Conservation (phyloP, 1,139 yeast species). For the Saccharomycopsis hybrid region DNA sequence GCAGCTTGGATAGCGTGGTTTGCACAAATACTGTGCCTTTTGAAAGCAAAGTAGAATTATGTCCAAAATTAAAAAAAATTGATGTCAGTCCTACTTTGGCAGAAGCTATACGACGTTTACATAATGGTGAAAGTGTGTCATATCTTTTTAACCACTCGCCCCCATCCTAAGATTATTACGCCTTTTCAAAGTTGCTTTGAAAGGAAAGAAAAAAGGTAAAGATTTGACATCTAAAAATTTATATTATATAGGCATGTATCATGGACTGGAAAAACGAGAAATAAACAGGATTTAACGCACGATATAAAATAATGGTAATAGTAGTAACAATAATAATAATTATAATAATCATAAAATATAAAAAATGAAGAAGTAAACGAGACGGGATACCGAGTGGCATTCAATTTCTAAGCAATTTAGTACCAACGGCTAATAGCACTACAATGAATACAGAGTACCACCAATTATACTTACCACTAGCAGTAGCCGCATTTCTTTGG, state of each 20-base stretch:
- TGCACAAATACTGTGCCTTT: slow-evolving; percentile 59
- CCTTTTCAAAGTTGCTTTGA: no score
- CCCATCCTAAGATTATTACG: not conserved
- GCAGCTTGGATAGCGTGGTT: slow-evolving; percentile 42
- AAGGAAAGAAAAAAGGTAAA: no score
- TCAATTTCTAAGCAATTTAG: slow-evolving; percentile 2
- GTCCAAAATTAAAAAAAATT: slow-evolving; percentile 46
- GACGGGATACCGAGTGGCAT: no score
- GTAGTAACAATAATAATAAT: no score
- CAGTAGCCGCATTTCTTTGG: not conserved
- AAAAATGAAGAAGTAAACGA: no score
- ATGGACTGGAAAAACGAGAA: no score
- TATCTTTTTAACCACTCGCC: slow-evolving; percentile 39
- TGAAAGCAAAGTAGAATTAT: slow-evolving; percentile 37
- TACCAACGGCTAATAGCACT: slow-evolving; percentile 11
- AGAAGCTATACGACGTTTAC: slow-evolving; percentile 56
- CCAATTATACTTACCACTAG: not conserved
- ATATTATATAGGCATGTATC: no score
- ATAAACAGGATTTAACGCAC: no score
- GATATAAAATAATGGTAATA: no score
- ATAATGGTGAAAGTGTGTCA: slow-evolving; percentile 59
- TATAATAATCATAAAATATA: no score
- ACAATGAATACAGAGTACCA: slow-evolving; percentile 1
- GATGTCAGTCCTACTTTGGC: slow-evolving; percentile 54
- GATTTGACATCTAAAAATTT: no score